Conservation (phyloP, 208 protist species). For the Crithidia brevicula region DNA sequence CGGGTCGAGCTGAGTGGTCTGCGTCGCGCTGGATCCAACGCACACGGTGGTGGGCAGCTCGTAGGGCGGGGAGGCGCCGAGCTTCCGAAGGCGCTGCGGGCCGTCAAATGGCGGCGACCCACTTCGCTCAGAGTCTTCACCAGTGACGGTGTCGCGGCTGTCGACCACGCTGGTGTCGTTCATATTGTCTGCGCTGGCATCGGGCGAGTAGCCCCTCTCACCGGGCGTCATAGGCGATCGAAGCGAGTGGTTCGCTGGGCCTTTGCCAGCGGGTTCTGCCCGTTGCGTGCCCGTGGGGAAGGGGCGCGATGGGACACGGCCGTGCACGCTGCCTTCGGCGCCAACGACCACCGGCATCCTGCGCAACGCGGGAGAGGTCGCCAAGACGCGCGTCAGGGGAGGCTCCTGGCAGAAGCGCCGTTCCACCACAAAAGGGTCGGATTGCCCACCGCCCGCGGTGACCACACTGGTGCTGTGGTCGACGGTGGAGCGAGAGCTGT, state of each 20-base stretch:
- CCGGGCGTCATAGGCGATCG: conserved; percentile 7
- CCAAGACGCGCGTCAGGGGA: conserved; percentile 15
- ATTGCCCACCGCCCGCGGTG: conserved; percentile 7
- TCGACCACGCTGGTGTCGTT: conserved; percentile 11
- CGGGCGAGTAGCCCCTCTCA: conserved; percentile 17
- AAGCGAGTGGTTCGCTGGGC: not conserved
- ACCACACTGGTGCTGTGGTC: conserved; percentile 4
- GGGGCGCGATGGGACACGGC: not conserved
- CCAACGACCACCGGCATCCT: not conserved
- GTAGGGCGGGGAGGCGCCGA: conserved; percentile 2
- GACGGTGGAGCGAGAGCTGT: conserved; percentile 11
- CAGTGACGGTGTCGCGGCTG: conserved; percentile 10
- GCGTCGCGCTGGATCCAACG: not conserved
- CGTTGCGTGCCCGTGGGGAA: not conserved
- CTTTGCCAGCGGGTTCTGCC: not conserved
- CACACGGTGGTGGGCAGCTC: conserved; percentile 13
- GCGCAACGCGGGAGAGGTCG: not conserved
- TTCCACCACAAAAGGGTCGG: conserved; percentile 17
- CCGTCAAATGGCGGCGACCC: not conserved
- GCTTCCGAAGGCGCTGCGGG: not conserved
- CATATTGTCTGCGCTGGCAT: not conserved
- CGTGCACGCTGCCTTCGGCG: not conserved
- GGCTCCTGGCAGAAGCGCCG: conserved; percentile 11
- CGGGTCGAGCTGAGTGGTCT: not conserved
- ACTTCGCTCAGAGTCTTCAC: not conserved